These are phyloP conservation scores for Chaetomiaceae sp. DNA, from an alignment of 2,329 filamentous ascomycete species.

Conservation along the genomic window DNA sequence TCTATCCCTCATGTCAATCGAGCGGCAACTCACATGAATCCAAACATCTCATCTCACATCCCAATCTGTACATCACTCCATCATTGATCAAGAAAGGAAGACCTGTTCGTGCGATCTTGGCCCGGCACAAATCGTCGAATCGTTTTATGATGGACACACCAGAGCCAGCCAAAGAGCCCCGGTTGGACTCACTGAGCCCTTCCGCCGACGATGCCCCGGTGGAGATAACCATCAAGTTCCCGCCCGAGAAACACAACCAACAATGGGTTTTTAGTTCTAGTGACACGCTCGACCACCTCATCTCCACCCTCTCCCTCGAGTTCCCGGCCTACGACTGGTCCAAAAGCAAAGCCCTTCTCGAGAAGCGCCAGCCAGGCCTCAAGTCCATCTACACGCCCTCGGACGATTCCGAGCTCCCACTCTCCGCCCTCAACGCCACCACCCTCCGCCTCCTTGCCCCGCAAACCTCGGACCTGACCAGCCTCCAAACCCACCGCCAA, in stretches of 20 bases:
- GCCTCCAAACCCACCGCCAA: conserved; percentile 21
- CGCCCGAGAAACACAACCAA: conserved; percentile 21
- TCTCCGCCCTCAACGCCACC: conserved; percentile 25
- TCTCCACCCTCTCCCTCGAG: conserved; percentile 11
- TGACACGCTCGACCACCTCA: conserved; percentile 19
- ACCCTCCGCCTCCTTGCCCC: conserved; percentile 33
- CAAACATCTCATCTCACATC: too few species aligned
- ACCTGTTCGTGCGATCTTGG: too few species aligned
- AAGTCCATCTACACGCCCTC: conserved; percentile 29
- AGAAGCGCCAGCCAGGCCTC: conserved; percentile 13
- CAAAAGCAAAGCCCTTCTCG: conserved; percentile 28
- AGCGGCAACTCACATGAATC: too few species aligned
- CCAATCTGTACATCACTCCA: too few species aligned
- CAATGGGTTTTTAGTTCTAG: conserved; percentile 15
- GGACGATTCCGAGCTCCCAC: conserved; percentile 24
- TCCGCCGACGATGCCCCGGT: conserved; percentile 9
- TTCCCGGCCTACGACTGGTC: conserved; percentile 23
- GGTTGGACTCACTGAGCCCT: not conserved
- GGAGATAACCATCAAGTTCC: conserved; percentile 23
- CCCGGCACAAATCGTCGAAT: too few species aligned
- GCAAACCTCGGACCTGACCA: conserved; percentile 23
- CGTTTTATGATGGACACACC: conserved; percentile 4
- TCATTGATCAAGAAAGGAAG: not conserved
- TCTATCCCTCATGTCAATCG: too few species aligned
- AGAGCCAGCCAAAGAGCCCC: not conserved